Conservation (phyloP, 2,329 filamentous ascomycete genomes). For the Pseudogymnoascus sp. region DNA sequence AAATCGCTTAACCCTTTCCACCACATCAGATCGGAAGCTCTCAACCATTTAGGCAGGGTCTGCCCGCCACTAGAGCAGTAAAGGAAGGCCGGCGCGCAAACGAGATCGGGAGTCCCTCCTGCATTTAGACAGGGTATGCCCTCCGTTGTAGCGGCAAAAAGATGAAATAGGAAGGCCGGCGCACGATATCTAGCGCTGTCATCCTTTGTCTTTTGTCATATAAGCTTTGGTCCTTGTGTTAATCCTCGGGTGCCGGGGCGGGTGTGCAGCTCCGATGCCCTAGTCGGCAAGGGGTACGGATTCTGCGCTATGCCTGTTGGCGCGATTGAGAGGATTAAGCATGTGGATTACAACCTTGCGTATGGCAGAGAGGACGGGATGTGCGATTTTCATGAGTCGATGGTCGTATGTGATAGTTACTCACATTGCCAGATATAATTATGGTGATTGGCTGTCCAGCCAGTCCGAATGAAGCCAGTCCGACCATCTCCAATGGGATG, state of each 20-base stretch:
- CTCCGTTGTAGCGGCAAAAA: not conserved
- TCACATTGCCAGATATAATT: not conserved
- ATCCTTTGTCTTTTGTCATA: not conserved
- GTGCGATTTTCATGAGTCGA: not conserved
- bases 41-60: not conserved
- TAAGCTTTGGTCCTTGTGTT: not conserved
- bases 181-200: not conserved
- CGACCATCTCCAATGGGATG: not conserved
- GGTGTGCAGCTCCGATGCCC: not conserved
- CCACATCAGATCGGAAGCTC: no score
- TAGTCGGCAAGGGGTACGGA: not conserved
- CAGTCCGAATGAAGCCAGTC: no score
- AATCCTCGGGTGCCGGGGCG: not conserved
- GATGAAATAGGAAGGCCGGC: not conserved
- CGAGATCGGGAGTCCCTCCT: not conserved
- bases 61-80: not conserved
- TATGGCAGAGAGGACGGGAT: not conserved
- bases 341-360: not conserved
- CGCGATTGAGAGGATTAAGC: not conserved
- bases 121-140: not conserved
- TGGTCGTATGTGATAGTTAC: not conserved
- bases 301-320: not conserved
- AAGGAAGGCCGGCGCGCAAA: not conserved
- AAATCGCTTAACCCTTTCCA: not conserved
- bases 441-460: no score